Base-by-base conservation (phyloP, 129 eudicot species). In the Chrysanthemum seticuspe region DNA sequence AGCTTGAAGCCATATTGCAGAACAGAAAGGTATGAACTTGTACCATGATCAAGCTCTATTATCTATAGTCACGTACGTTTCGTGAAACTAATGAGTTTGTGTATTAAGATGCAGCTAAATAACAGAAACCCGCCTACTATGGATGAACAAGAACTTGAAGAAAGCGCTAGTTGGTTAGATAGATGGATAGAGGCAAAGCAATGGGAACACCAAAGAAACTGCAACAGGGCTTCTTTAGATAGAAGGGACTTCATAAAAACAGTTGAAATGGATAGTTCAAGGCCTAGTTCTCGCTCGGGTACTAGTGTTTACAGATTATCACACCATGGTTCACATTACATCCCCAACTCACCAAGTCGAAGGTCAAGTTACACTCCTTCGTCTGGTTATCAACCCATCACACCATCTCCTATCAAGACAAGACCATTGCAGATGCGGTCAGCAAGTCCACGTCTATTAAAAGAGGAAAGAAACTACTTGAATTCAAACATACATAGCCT, bases 401-500 rank as follows among this genome's bases (percentile, higher is more conserved):
- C 96, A 21, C 96, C 91, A 12, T 85, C 90, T 40, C 83, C 83
- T 14, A 74, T 79, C 51, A 85, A 80, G 68, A 45, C 85, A 36
- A 69, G 71, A 29, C 74, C 89, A 1, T 27, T 85, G 36, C 95
- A 87, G 44, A 80, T 85, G 31, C 82, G 91, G 13, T 78, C 98
- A 10, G 83, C 90, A 65, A 89, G 96, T 72, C 98, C 98, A 10
- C 70, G 90, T 6, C 67, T 82, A 77, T 62, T 68, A 67, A 84
- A 62, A 69, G 92, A 86, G 67, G 88, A 84, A 9, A 83, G 76
- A 77, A 85, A 86, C 81, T 82, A 90, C 80, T 85, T 96, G 53
- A 81, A 88, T 25, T 80, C 91, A 71, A 94, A 79, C 78, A 90
- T 91, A 11, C 98, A 92, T 9, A 80, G 56, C 80, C 57, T 92